Conservation (phyloP, 2,329 filamentous ascomycete genomes). For the Tolypocladium inflatum region DNA sequence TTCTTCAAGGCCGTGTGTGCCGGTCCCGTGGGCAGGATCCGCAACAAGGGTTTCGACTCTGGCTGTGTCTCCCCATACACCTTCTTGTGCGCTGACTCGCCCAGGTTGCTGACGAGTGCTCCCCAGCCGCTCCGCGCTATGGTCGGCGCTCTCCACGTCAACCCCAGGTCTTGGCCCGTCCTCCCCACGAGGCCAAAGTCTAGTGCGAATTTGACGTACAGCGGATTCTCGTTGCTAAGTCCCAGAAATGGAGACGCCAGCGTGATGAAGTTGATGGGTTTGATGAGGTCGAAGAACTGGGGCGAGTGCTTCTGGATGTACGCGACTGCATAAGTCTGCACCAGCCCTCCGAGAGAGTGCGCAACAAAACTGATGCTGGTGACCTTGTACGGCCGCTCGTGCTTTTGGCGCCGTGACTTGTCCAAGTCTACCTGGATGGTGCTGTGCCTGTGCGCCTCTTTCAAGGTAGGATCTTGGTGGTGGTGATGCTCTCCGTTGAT, state of each 20-base stretch:
- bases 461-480: slow-evolving; percentile 30
- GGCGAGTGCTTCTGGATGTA: slow-evolving; percentile 97
- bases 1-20: slow-evolving; percentile 79
- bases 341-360: slow-evolving; percentile 80
- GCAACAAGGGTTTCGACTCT: slow-evolving; percentile 77
- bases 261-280: slow-evolving; percentile 82
- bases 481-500: slow-evolving; percentile 28
- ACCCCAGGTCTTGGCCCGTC: slow-evolving; percentile 86
- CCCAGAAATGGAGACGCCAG: slow-evolving; percentile 83
- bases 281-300: slow-evolving; percentile 76
- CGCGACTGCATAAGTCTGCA: slow-evolving; percentile 90
- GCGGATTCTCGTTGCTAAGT: slow-evolving; percentile 91
- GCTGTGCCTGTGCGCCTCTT: slow-evolving; percentile 50
- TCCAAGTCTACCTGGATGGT: slow-evolving; percentile 45
- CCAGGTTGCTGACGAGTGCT: slow-evolving; percentile 73
- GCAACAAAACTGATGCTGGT: slow-evolving; percentile 93
- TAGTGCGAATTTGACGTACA: slow-evolving; percentile 94
- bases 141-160: slow-evolving; percentile 88
- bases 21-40: slow-evolving; percentile 84
- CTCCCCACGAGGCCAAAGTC: slow-evolving; percentile 95
- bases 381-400: slow-evolving; percentile 62
- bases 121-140: slow-evolving; percentile 81
- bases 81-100: slow-evolving; percentile 54
- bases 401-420: slow-evolving; percentile 38
- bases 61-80: slow-evolving; percentile 55